Percentiles rank a stretch among this genome's conserved stretches.
phyloP scores from a whole-genome alignment of 495 filamentous ascomycete species.

The Geoglossum glabrum region DNA sequence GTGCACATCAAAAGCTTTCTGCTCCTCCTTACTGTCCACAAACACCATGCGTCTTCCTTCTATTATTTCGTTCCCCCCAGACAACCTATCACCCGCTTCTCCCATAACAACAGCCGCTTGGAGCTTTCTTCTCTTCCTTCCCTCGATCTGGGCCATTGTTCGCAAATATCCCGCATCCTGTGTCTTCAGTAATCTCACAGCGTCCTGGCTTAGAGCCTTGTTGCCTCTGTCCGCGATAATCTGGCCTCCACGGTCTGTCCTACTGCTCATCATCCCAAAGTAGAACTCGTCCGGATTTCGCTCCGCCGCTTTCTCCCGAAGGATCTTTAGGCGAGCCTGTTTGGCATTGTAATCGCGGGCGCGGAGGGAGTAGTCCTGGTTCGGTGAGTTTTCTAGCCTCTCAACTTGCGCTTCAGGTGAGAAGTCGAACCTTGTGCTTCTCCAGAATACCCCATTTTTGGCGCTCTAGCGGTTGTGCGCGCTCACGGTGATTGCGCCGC shows the following conservation, averaged over 20 bases:
- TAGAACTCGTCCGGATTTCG: constrained; percentile 95
- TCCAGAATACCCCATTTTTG: constrained; percentile 69
- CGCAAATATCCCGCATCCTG: constrained; percentile 83
- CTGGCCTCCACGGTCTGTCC: constrained; percentile 43
- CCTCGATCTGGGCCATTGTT: constrained; percentile 39
- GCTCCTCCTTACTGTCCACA: constrained; percentile 31
- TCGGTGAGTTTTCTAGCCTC: constrained; percentile 1
- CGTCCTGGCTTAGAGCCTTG: constrained; percentile 36
- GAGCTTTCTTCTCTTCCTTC: constrained; percentile 30
- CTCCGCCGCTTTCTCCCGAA: constrained; percentile 62
- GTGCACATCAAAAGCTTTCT: constrained; percentile 21
- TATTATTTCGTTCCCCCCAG: constrained; percentile 3
- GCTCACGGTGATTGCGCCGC: constrained; percentile 62
- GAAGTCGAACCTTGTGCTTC: constrained; percentile 53
- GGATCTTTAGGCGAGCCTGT: constrained; percentile 52
- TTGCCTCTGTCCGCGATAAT: constrained; percentile 32
- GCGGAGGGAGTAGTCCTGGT: constrained; percentile 75
- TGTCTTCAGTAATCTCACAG: constrained; percentile 79
- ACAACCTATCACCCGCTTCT: constrained; percentile 9
- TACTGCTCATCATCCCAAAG: constrained; percentile 63
- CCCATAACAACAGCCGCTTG: neutral
- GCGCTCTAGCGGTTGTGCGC: constrained; percentile 67
- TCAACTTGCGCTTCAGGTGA: neutral
- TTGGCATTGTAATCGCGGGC: constrained; percentile 77
- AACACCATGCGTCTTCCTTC: constrained; percentile 25